These are phyloP conservation scores for Fremontodendron californicum DNA, from an alignment of 345 rosid species.

Conservation along the genomic window DNA sequence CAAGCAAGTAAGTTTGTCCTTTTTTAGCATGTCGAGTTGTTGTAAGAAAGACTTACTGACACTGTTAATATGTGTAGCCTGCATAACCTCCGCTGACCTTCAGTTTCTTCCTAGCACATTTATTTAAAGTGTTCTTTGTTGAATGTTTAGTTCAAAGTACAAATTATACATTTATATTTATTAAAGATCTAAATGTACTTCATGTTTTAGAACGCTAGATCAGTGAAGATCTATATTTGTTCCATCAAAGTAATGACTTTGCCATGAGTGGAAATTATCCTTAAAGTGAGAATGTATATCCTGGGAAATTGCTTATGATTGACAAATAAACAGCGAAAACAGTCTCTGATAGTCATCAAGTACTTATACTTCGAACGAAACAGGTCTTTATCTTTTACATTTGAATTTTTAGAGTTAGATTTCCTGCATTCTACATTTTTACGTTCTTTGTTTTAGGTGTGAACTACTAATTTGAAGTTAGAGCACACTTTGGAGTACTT, in stretches of 20 bases:
- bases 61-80: not conserved
- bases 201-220: not conserved
- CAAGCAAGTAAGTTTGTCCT: constrained; percentile 52
- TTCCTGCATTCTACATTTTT: too few species aligned
- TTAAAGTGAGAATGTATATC: too few species aligned
- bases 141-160: not conserved
- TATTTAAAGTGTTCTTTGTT: not conserved
- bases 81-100: not conserved
- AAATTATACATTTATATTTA: not conserved
- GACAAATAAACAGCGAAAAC: too few species aligned
- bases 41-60: not conserved
- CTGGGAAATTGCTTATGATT: too few species aligned
- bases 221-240: not conserved
- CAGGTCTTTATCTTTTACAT: too few species aligned
- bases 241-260: not conserved
- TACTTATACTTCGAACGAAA: too few species aligned
- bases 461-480: too few species aligned
- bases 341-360: too few species aligned
- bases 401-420: too few species aligned
- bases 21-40: not conserved
- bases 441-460: too few species aligned
- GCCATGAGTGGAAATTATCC: not conserved
- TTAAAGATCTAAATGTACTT: not conserved
- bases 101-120: not conserved
- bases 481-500: too few species aligned